Evolutionary conservation across 352 stramenopile genomes (phyloP).

Genomic region (Peronospora tabacina): DNA sequence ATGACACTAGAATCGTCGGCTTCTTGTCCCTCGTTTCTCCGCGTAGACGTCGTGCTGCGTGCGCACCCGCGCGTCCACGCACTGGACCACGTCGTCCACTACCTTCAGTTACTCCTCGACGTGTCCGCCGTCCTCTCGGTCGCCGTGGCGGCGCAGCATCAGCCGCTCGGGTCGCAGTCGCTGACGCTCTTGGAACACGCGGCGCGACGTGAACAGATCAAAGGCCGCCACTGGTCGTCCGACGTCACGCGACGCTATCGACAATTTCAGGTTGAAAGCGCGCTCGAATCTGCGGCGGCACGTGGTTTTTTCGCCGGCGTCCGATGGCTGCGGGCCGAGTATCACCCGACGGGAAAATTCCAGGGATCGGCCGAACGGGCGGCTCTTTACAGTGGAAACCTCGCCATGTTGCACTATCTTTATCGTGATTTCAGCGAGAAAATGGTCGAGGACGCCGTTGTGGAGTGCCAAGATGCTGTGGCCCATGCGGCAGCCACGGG

Average conservation of each 20-base stretch:
- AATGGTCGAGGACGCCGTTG: slow-evolving; percentile 28
- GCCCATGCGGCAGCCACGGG: slow-evolving; percentile 28
- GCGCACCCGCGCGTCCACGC: slow-evolving; percentile 16
- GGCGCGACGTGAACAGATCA: slow-evolving; percentile 20
- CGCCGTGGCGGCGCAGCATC: slow-evolving; percentile 18
- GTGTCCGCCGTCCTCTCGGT: slow-evolving; percentile 30
- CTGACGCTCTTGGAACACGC: slow-evolving; percentile 28
- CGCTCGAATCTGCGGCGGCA: slow-evolving; percentile 24
- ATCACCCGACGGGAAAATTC: slow-evolving; percentile 33
- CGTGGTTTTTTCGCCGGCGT: slow-evolving; percentile 22
- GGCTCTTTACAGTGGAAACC: slow-evolving; percentile 28
- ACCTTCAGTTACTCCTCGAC: slow-evolving; percentile 29
- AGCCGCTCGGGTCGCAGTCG: slow-evolving; percentile 9
- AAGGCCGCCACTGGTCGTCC: slow-evolving; percentile 30
- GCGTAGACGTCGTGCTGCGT: slow-evolving; percentile 28
- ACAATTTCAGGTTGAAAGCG: slow-evolving; percentile 34
- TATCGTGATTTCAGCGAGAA: slow-evolving; percentile 31
- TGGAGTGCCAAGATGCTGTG: slow-evolving; percentile 33
- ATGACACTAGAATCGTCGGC: not conserved
- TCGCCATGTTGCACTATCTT: slow-evolving; percentile 31
- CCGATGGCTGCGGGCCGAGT: slow-evolving; percentile 25
- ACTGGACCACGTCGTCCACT: slow-evolving; percentile 20
- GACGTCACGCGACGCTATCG: slow-evolving; percentile 30
- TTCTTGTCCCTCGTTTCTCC: slow-evolving; percentile 16
- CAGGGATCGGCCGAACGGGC: slow-evolving; percentile 31